These are phyloP conservation scores for Globisporangium takayamanum DNA, from an alignment of 352 stramenopile genomes.

Conservation along the genomic window DNA sequence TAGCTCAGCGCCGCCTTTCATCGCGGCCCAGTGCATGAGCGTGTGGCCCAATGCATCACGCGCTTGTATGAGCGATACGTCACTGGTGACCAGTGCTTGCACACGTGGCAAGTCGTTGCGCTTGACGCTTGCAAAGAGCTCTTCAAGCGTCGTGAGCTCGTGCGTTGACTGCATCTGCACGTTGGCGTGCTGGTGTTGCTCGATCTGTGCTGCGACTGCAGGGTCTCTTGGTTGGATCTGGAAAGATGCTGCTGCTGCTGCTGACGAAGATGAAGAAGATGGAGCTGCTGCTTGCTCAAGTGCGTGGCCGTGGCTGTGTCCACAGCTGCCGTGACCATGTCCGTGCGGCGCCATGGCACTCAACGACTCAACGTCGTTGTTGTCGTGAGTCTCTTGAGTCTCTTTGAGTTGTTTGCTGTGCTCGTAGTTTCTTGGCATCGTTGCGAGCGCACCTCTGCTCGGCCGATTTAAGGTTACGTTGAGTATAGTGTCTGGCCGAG, in stretches of 20 bases:
- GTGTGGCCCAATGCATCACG: conserved; percentile 66
- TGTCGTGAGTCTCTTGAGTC: too few relatives aligned
- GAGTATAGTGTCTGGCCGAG: too few relatives aligned
- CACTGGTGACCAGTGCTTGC: conserved; percentile 27
- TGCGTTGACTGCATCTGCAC: neutral
- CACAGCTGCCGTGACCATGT: conserved; percentile 1
- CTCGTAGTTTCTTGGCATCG: too few relatives aligned
- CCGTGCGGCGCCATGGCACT: conserved; percentile 8
- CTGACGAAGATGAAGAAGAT: neutral
- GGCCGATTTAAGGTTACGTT: too few relatives aligned
- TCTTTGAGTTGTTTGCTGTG: too few relatives aligned
- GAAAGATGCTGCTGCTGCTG: conserved; percentile 5
- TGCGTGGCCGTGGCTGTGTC: conserved; percentile 6
- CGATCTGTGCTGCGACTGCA: neutral
- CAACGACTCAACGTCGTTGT: neutral
- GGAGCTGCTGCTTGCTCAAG: conserved; percentile 1
- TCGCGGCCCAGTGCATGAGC: conserved; percentile 62
- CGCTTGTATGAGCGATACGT: conserved; percentile 22
- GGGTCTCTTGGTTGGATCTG: conserved; percentile 7
- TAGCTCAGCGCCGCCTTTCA: conserved; percentile 45
- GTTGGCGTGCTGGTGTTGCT: neutral
- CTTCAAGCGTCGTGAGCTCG: conserved; percentile 37
- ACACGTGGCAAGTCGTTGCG: conserved; percentile 50
- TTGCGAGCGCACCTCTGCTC: too few relatives aligned
- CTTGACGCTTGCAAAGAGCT: conserved; percentile 62